Evolutionary conservation across 306 rosid genomes (phyloP).

Genomic region (Myrica gale): DNA sequence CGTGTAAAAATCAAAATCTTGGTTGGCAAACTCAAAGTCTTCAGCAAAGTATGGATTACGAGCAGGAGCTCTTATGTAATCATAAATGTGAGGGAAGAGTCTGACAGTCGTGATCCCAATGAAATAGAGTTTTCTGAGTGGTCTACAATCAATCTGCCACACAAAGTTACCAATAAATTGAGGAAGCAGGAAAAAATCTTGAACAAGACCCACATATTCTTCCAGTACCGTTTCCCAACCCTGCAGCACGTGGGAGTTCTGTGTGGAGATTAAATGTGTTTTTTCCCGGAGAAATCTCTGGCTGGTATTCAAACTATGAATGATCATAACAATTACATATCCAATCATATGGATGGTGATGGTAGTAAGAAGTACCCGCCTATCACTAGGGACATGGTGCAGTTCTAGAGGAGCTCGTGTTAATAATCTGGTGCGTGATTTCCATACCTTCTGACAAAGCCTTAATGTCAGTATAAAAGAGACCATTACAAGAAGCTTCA

Average conservation of each 20-base stretch:
- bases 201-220: conserved; percentile 81
- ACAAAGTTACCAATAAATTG: conserved; percentile 77
- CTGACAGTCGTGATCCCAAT: conserved; percentile 77
- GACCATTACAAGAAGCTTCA: conserved; percentile 70
- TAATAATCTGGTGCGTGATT: conserved; percentile 68
- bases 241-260: conserved; percentile 33
- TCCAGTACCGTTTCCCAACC: conserved; percentile 67
- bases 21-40: conserved; percentile 73
- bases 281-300: conserved; percentile 39
- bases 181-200: conserved; percentile 86
- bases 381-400: conserved; percentile 63
- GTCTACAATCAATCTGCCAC: conserved; percentile 75
- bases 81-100: conserved; percentile 81
- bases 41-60: conserved; percentile 61
- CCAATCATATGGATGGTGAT: conserved; percentile 57
- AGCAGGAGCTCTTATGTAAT: conserved; percentile 57
- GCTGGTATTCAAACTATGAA: conserved; percentile 45
- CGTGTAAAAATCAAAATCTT: conserved; percentile 64
- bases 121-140: conserved; percentile 74
- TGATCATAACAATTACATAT: conserved; percentile 46
- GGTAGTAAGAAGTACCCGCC: conserved; percentile 53
- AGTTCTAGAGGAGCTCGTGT: conserved; percentile 56
- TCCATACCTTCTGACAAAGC: conserved; percentile 92
- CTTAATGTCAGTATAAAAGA: conserved; percentile 71
- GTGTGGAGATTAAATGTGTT: conserved; percentile 21